Conservation (phyloP, 257 asterid species). For the Fraxinus quadrangulata region DNA sequence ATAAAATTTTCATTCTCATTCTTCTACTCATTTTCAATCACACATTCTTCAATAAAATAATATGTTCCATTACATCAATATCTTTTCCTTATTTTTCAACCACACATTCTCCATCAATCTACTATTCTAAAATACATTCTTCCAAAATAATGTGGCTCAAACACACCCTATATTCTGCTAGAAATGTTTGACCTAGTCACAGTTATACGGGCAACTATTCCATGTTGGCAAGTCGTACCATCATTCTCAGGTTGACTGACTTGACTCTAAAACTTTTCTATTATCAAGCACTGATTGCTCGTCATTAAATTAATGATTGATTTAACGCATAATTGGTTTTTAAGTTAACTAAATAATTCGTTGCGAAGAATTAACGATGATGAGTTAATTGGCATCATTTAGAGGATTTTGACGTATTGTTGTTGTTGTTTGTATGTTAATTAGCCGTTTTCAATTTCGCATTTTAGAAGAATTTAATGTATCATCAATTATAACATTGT, state of each 20-base stretch:
- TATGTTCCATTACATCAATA: too few relatives aligned
- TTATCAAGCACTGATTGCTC: neutral
- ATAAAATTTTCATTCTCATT: too few relatives aligned
- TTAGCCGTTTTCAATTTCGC: too few relatives aligned
- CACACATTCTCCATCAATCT: too few relatives aligned
- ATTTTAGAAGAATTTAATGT: too few relatives aligned
- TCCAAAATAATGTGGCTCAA: too few relatives aligned
- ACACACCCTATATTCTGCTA: neutral
- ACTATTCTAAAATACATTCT: too few relatives aligned
- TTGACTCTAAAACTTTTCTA: neutral
- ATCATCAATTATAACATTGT: neutral
- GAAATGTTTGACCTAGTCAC: constrained; percentile 4
- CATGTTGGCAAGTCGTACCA: neutral
- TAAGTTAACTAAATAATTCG: neutral
- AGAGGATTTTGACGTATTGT: too few relatives aligned
- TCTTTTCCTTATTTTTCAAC: too few relatives aligned
- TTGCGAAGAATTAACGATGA: neutral
- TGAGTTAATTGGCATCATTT: neutral
- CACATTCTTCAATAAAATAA: too few relatives aligned
- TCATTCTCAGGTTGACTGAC: constrained; percentile 4
- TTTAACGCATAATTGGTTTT: neutral
- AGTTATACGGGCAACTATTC: constrained; percentile 17
- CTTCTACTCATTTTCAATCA: too few relatives aligned
- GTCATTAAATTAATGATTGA: neutral
- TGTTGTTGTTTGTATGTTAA: neutral